Conservation (phyloP, 306 rosid genomes). For the Dryas alaskensis region DNA sequence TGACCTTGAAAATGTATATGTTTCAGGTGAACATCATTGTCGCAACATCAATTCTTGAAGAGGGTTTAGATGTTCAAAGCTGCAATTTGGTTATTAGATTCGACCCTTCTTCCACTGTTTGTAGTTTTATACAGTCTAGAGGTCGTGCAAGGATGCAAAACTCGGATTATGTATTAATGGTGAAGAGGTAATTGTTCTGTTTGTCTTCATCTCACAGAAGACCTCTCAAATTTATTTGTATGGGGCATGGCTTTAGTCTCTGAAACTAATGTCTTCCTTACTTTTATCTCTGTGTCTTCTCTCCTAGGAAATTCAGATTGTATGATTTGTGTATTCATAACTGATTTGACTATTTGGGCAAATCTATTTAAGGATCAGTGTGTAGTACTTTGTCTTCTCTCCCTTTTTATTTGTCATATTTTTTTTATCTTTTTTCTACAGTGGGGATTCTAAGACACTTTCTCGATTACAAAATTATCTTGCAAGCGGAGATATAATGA, state of each 20-base stretch:
- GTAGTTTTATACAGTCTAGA: constrained; percentile 88
- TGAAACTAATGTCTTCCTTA: background rate
- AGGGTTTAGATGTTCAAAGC: constrained; percentile 87
- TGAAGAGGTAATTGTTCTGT: constrained; percentile 47
- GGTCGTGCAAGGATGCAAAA: constrained; percentile 85
- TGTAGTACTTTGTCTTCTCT: constrained; percentile 4
- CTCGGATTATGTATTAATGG: constrained; percentile 76
- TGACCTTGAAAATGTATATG: constrained; percentile 16
- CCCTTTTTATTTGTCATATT: too few relatives aligned
- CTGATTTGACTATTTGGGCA: background rate
- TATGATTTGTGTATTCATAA: background rate
- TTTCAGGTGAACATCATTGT: constrained; percentile 77
- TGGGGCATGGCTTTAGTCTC: background rate
- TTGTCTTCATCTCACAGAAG: background rate
- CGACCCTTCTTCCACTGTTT: constrained; percentile 77
- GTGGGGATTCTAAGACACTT: constrained; percentile 55
- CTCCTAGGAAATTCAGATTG: background rate
- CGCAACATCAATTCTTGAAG: constrained; percentile 96
- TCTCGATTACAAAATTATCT: constrained; percentile 67
- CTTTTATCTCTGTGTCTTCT: background rate
- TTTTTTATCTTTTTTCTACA: constrained; percentile 21
- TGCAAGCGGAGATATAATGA: constrained; percentile 60
- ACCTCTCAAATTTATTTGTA: background rate
- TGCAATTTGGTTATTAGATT: constrained; percentile 88
- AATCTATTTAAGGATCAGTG: background rate